Conservation (phyloP, 345 rosid genomes). For the Rubroshorea leprosula region DNA sequence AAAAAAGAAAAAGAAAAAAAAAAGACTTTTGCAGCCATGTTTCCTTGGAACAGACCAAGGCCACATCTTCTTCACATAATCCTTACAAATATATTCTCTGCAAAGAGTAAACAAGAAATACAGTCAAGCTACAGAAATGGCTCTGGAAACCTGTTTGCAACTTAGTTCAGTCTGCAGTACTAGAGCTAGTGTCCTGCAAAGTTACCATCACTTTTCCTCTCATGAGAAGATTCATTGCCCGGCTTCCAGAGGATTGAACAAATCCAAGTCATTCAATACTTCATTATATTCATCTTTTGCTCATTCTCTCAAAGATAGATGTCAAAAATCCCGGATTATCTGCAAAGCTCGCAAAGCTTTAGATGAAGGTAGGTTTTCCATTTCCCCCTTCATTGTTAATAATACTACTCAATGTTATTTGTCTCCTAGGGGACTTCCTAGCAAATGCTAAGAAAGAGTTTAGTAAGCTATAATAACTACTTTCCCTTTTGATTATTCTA, state of each 20-base stretch:
- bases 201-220: constrained; percentile 30
- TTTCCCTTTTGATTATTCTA: constrained; percentile 9
- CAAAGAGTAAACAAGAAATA: not conserved
- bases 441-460: not conserved
- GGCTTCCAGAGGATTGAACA: constrained; percentile 21
- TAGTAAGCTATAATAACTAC: not conserved
- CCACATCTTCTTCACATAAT: constrained; percentile 9
- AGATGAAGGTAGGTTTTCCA: constrained; percentile 35
- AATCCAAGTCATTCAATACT: constrained; percentile 17
- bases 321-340: constrained; percentile 28
- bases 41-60: not conserved
- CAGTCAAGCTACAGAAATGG: constrained; percentile 24
- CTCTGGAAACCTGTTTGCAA: constrained; percentile 42
- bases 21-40: too few relatives aligned
- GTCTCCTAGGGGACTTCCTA: too few relatives aligned
- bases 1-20: not conserved
- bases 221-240: constrained; percentile 30
- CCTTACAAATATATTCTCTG: not conserved
- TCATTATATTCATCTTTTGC: constrained; percentile 20
- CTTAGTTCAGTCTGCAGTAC: constrained; percentile 26
- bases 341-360: constrained; percentile 63
- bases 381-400: not conserved
- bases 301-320: constrained; percentile 15
- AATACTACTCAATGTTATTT: too few relatives aligned
- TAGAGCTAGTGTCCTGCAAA: constrained; percentile 27